Conservation (phyloP, 108 stramenopile genomes). For the Bacterosira constricta region DNA sequence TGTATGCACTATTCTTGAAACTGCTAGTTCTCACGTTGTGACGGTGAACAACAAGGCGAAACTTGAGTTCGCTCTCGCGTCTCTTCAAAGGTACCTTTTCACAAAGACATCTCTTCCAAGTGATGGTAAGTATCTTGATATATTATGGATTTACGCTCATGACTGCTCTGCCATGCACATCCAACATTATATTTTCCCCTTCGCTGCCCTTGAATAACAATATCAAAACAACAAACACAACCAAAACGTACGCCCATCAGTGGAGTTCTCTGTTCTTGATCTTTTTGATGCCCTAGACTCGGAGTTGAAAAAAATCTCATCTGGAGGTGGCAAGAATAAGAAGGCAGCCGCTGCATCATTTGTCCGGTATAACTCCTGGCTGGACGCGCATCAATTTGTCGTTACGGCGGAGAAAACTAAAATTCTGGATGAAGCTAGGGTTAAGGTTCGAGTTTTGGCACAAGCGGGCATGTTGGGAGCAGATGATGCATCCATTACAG, state of each 20-base stretch:
- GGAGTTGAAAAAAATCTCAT: conserved; percentile 54
- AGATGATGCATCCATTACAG: conserved; percentile 35
- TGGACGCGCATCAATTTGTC: conserved; percentile 85
- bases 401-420: conserved; percentile 67
- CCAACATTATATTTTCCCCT: not conserved
- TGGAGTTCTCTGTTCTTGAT: conserved; percentile 92
- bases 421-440: conserved; percentile 36
- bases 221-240: not conserved
- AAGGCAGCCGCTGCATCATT: conserved; percentile 46
- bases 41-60: conserved; percentile 63
- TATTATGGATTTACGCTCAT: too few species aligned
- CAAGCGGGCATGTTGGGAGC: conserved; percentile 60
- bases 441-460: conserved; percentile 58
- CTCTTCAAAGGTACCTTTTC: conserved; percentile 94
- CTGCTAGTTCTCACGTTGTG: conserved; percentile 68
- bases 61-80: conserved; percentile 69
- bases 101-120: conserved; percentile 88
- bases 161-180: too few species aligned
- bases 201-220: not conserved
- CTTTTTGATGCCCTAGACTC: conserved; percentile 91
- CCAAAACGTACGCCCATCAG: too few species aligned
- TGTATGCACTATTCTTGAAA: conserved; percentile 84
- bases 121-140: conserved; percentile 53
- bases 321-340: conserved; percentile 35
- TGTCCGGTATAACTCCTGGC: conserved; percentile 70